These are phyloP conservation scores for Leucocoprinus birnbaumii DNA, from an alignment of 768 basidiomycete genomes.

Conservation along the genomic window DNA sequence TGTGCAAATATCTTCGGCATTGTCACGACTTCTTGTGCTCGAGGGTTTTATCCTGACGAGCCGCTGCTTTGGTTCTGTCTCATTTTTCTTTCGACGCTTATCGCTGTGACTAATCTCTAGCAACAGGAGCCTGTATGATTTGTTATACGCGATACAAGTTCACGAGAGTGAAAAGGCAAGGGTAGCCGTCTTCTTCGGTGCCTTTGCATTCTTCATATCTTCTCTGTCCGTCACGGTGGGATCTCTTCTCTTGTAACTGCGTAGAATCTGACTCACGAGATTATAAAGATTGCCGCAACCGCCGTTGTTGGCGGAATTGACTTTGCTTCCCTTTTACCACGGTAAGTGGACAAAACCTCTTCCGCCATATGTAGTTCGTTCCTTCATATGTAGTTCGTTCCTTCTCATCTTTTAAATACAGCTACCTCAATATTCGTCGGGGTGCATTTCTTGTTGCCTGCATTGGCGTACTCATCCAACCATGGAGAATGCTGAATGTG, in stretches of 20 bases:
- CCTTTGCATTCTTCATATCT: slow-evolving; percentile 26
- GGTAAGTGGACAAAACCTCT: background rate
- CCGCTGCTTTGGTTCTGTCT: slow-evolving; percentile 22
- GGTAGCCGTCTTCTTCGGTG: slow-evolving; percentile 29
- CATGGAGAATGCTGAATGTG: slow-evolving; percentile 29
- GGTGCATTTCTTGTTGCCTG: slow-evolving; percentile 27
- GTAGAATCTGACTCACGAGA: background rate
- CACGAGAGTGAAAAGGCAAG: slow-evolving; percentile 24
- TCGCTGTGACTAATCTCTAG: background rate
- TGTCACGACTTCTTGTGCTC: slow-evolving; percentile 21
- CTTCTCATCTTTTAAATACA: too few relatives aligned
- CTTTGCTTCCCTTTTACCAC: slow-evolving; percentile 24
- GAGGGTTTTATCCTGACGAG: slow-evolving; percentile 29
- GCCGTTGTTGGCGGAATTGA: slow-evolving; percentile 33
- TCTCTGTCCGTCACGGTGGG: slow-evolving; percentile 27
- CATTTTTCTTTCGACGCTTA: background rate
- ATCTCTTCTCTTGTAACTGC: too few relatives aligned
- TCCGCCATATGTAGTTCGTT: too few relatives aligned
- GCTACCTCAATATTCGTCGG: slow-evolving; percentile 27
- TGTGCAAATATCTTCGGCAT: slow-evolving; percentile 29
- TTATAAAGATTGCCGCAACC: slow-evolving; percentile 22
- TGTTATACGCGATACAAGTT: slow-evolving; percentile 26
- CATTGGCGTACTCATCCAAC: slow-evolving; percentile 26
- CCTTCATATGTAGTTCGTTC: too few relatives aligned
- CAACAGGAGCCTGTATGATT: slow-evolving; percentile 27